Evolutionary conservation across 2,329 filamentous ascomycete genomes (phyloP).

Genomic region (Epichloe aotearoae): DNA sequence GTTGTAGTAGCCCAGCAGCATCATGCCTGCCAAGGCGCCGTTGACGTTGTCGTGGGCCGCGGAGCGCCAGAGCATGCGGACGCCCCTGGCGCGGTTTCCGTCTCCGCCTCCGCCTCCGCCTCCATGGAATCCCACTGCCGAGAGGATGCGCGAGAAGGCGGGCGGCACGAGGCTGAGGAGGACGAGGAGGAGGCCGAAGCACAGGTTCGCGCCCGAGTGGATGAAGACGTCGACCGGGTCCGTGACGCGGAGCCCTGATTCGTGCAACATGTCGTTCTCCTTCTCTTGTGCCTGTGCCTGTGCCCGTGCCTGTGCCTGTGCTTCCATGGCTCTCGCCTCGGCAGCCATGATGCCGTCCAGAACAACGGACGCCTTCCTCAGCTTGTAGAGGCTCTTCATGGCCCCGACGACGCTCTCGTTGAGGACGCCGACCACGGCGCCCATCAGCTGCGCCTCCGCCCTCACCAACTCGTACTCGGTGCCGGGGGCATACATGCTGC

Average conservation of each 20-base stretch:
- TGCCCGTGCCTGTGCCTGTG: constrained; percentile 11
- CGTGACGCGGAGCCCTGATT: constrained; percentile 40
- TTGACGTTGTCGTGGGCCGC: constrained; percentile 61
- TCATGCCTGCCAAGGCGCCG: too few species aligned
- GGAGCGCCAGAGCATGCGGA: constrained; percentile 82
- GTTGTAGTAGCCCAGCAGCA: too few species aligned
- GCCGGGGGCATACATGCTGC: constrained; percentile 60
- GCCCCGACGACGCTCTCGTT: constrained; percentile 89
- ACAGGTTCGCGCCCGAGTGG: constrained; percentile 78
- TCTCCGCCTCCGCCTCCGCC: constrained; percentile 65
- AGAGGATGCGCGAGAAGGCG: constrained; percentile 73
- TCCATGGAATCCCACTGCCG: constrained; percentile 81
- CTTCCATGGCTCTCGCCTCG: constrained; percentile 40
- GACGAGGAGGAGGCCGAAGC: constrained; percentile 74
- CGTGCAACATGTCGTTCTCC: constrained; percentile 16
- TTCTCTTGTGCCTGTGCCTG: too few species aligned
- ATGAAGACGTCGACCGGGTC: constrained; percentile 77
- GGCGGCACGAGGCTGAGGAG: constrained; percentile 90
- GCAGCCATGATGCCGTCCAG: constrained; percentile 66
- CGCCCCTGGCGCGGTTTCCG: constrained; percentile 72
- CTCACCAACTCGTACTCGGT: constrained; percentile 78
- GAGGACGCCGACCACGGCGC: constrained; percentile 73
- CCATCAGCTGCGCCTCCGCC: constrained; percentile 79
- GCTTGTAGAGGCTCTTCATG: constrained; percentile 82
- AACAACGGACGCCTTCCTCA: constrained; percentile 76